Base-by-base conservation (phyloP, 2,329 filamentous ascomycete genomes). In the Aspergillus tubingensis region DNA sequence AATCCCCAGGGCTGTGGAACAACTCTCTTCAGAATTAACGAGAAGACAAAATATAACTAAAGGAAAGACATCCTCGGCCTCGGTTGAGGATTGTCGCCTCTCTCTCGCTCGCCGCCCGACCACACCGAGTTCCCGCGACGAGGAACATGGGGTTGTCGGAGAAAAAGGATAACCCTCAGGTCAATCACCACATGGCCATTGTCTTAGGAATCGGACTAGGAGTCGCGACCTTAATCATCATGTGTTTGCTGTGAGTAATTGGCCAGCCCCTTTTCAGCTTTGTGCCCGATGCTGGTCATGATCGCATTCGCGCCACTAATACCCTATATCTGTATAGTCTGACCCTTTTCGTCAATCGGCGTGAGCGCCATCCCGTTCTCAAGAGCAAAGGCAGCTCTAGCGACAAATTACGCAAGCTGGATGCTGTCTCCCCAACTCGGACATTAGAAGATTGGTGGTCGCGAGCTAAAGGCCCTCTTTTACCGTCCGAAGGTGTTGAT, bases 371-470 rank as follows among this genome's bases (percentile, higher is more conserved):
- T 47, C 58, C 62, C 13, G 39, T 36, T 4, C 54, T 63, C 32
- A 64, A 67, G 51, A 60, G 47, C 15, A 69, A 62, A 51, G 71
- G 72, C 38, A 65, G 65, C 27, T 67, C 70, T 1, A 58, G 62
- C 36, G 71, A 76, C 47, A 71, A 74, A 17, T 60, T 77, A 60
- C 71, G 70, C 55, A 74, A 68, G 59, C 62, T 77, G 15, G 74
- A 77, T 47, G 70, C 69, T 15, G 73, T 76, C 5, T 74, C 72
- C 43, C 75, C 75, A 5, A 72, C 66, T 13, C 70, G 74, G 13
- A 76, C 69, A 5, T 65, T 77, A 15, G 74, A 76, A 49, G 67
- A 77, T 51, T 77, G 75, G 74, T 76, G 74, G 72, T 63, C 70
- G 13, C 70, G 62, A 19, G 69, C 71, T 2, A 75, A 75, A 53